Base-by-base conservation (phyloP, 495 filamentous ascomycete genomes). In the Aspergillus incahuasiensis region DNA sequence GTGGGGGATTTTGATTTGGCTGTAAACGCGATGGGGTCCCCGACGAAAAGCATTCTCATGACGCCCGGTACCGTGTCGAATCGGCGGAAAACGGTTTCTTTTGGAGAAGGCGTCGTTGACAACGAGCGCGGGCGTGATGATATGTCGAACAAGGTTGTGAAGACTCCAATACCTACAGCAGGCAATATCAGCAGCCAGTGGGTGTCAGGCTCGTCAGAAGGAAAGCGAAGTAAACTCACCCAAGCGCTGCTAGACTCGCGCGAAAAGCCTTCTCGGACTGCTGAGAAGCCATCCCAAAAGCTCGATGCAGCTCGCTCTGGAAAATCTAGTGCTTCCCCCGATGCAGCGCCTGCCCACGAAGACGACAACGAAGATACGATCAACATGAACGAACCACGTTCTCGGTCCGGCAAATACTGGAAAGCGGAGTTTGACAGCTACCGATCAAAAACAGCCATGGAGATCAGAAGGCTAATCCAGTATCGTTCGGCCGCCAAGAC, bases 381-480 rank as follows among this genome's bases (percentile, higher is more conserved):
- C 35, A 92, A 97, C 66, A 72, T 95, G 48, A 82, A 86, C 48
- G 83, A 88, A 42, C 91, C 94, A 5, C 82, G 84, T 39, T 95
- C 91, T 2, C 82, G 86, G 59, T 95, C 91, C 2, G 92, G 91
- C 2, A 86, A 86, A 66, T 96, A 92, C 69, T 98, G 94, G 94
- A 97, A 97, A 67, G 80, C 83, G 9, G 85, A 95, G 67, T 95
- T 88, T 62, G 86, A 95, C 54, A 82, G 79, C 54, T 92, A 97
- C 64, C 85, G 92, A 45, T 77, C 80, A 30, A 86, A 87, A 42
- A 92, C 91, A n/a, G 81, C 86, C 63, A 73, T 77, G 11, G 88
- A 92, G 65, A 88, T 92, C 68, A 85, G 86, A 65, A 87, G 82
- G 55, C 79, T 94, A 53, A 79, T 90, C 42, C 86, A 86, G 61